Evolutionary conservation across 2,329 filamentous ascomycete species (phyloP).

Genomic region (Akanthomyces muscarius): DNA sequence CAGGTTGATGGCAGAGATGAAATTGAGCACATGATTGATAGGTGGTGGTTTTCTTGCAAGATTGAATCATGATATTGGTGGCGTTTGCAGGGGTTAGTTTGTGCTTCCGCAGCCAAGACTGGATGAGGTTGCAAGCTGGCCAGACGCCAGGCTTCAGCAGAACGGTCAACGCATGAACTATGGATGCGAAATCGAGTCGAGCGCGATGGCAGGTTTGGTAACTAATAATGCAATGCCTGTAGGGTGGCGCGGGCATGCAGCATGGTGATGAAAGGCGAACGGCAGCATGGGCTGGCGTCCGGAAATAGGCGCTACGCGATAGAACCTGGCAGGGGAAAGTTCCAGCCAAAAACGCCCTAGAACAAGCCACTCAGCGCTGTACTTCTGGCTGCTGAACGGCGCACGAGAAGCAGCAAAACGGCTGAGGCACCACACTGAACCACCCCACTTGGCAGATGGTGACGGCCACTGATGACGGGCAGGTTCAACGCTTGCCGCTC

Average conservation of each 20-base stretch:
- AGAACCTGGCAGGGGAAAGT: neutral
- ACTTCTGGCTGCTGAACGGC: neutral
- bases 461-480: neutral
- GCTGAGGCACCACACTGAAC: neutral
- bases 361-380: constrained; percentile 3
- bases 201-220: too few species aligned
- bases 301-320: neutral
- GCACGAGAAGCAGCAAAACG: neutral
- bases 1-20: neutral
- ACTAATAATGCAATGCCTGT: too few species aligned
- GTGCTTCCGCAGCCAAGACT: neutral
- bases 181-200: too few species aligned
- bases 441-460: neutral
- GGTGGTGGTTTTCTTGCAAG: neutral
- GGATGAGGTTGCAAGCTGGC: neutral
- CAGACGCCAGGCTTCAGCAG: neutral
- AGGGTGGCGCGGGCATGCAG: too few species aligned
- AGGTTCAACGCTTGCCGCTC: neutral
- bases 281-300: too few species aligned
- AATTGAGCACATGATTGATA: constrained; percentile 1
- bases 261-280: too few species aligned
- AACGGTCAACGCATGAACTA: too few species aligned
- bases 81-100: neutral
- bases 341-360: neutral
- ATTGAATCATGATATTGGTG: neutral